Percentiles rank a stretch among this genome's conserved stretches.
phyloP scores from a whole-genome alignment of 305 asterid species.

The Fraxinus dipetala region DNA sequence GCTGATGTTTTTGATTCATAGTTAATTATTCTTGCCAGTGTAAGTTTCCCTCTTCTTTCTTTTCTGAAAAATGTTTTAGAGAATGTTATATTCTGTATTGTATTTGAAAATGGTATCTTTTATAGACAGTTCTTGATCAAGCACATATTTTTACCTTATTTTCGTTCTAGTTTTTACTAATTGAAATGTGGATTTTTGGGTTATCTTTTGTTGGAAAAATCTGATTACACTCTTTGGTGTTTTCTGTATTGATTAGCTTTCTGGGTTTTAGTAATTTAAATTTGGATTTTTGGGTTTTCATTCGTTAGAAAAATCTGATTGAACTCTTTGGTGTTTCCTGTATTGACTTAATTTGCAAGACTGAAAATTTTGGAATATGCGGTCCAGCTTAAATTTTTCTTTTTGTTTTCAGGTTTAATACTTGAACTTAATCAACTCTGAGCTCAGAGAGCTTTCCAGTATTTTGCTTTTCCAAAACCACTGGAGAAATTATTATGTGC shows the following conservation, averaged over 20 bases:
- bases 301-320: not conserved
- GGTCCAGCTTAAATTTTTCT: not conserved
- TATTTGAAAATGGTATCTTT: not conserved
- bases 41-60: not conserved
- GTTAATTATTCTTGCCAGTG: not conserved
- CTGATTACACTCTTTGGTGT: not conserved
- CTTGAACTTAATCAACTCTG: constrained; percentile 15
- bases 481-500: not conserved
- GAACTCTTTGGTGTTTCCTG: not conserved
- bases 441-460: constrained; percentile 13
- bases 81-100: not conserved
- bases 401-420: not conserved
- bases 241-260: not conserved
- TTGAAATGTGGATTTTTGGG: not conserved
- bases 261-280: not conserved
- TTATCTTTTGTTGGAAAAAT: not conserved
- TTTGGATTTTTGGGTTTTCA: not conserved
- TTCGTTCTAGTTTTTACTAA: not conserved
- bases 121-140: not conserved
- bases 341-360: not conserved
- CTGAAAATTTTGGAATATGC: not conserved
- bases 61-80: not conserved
- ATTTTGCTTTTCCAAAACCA: not conserved
- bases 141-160: not conserved
- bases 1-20: not conserved